Conservation (phyloP, 2,329 filamentous ascomycete species). For the Claviceps purpurea region DNA sequence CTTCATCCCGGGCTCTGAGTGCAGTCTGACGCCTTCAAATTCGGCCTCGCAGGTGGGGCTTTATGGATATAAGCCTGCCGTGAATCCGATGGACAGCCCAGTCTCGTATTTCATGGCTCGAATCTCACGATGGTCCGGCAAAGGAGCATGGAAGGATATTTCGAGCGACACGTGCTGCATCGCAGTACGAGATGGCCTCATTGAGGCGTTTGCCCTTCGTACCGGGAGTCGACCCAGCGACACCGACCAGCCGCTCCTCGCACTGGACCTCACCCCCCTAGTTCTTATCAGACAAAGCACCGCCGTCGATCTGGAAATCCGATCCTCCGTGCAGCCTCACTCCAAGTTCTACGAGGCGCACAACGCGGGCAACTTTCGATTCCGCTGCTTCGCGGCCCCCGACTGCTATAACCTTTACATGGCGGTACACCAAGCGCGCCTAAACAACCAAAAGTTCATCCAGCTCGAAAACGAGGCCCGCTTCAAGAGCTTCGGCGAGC, state of each 20-base stretch:
- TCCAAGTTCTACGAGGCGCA: conserved; percentile 53
- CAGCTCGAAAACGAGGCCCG: conserved; percentile 51
- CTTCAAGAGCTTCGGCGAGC: conserved; percentile 59
- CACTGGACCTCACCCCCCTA: conserved; percentile 78
- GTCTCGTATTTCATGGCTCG: conserved; percentile 35
- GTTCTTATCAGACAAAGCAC: conserved; percentile 86
- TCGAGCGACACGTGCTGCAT: conserved; percentile 38
- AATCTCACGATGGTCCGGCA: conserved; percentile 50
- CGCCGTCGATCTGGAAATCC: conserved; percentile 84
- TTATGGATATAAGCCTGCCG: conserved; percentile 32
- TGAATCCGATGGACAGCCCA: conserved; percentile 22
- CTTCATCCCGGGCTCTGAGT: conserved; percentile 34
- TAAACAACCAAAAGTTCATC: conserved; percentile 85
- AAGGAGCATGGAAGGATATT: conserved; percentile 47
- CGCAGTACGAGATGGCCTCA: conserved; percentile 42
- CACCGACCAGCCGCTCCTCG: conserved; percentile 39
- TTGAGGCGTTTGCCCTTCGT: conserved; percentile 40
- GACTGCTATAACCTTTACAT: conserved; percentile 76
- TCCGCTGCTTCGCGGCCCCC: conserved; percentile 62
- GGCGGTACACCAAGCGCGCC: conserved; percentile 75
- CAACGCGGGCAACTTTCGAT: conserved; percentile 68
- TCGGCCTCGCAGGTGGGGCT: conserved; percentile 61
- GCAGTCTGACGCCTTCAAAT: conserved; percentile 63
- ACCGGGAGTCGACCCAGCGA: conserved; percentile 15
- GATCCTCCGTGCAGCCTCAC: conserved; percentile 64